phyloP scores from a whole-genome alignment of 2,329 filamentous ascomycete genomes.

The Claviceps maximensis region DNA sequence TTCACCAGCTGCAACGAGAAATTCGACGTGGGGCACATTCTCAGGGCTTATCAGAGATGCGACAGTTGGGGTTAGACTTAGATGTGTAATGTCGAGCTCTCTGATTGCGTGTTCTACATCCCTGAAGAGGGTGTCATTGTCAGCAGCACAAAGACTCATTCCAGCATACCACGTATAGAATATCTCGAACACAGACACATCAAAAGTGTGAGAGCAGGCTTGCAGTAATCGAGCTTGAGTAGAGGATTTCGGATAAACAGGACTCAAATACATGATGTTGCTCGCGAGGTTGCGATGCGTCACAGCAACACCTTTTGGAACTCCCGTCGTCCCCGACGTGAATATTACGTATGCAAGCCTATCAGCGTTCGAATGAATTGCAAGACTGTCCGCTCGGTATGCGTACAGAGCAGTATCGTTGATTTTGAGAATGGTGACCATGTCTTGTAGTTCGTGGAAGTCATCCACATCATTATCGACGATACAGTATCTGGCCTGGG shows the following conservation, averaged over 20 bases:
- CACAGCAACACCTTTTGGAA: conserved; percentile 67
- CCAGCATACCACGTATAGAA: conserved; percentile 72
- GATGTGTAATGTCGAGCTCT: conserved; percentile 54
- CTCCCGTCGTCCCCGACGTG: conserved; percentile 71
- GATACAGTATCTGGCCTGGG: conserved; percentile 34
- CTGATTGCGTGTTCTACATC: conserved; percentile 59
- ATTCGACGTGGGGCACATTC: conserved; percentile 57
- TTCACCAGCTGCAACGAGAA: conserved; percentile 73
- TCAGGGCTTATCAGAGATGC: conserved; percentile 58
- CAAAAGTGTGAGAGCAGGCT: conserved; percentile 73
- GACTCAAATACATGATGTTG: conserved; percentile 55
- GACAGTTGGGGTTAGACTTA: conserved; percentile 77
- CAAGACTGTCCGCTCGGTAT: conserved; percentile 24
- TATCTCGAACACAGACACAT: conserved; percentile 82
- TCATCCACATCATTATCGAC: conserved; percentile 20
- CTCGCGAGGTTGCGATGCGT: conserved; percentile 64
- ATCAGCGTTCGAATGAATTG: conserved; percentile 26
- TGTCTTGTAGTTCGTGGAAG: conserved; percentile 6
- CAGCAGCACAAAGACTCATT: conserved; percentile 64
- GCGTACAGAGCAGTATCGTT: conserved; percentile 13
- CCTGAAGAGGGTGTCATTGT: conserved; percentile 59
- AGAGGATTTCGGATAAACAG: conserved; percentile 46
- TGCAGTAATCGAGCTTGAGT: conserved; percentile 53
- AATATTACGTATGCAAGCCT: conserved; percentile 66
- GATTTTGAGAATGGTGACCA: conserved; percentile 21